A percentile compares a stretch with the other conserved stretches of the same genome.
Evolutionary conservation across 140 eudicot genomes (phyloP).

Genomic region (Stevia rebaudiana): DNA sequence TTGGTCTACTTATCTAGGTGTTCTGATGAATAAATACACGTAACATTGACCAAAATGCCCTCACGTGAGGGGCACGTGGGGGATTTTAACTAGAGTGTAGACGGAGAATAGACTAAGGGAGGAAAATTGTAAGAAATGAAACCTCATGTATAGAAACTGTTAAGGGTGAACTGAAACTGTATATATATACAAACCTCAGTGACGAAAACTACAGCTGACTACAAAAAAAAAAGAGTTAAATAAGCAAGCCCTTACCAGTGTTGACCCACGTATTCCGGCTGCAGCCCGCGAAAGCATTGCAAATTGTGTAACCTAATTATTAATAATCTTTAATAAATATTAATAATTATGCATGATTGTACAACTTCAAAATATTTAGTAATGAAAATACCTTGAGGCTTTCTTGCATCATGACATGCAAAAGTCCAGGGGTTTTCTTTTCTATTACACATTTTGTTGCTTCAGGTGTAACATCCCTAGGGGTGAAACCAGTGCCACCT

Average conservation of each 20-base stretch:
- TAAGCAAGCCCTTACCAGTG: conserved; percentile 49
- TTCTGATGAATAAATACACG: too few relatives aligned
- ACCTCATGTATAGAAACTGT: too few relatives aligned
- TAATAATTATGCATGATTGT: background rate
- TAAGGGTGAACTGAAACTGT: too few relatives aligned
- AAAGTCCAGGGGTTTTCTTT: conserved; percentile 92
- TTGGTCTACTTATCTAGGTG: too few relatives aligned
- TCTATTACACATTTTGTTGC: conserved; percentile 82
- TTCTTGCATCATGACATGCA: conserved; percentile 92
- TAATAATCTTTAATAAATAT: background rate
- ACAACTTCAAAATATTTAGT: background rate
- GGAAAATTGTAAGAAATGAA: too few relatives aligned
- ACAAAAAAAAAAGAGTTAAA: too few relatives aligned
- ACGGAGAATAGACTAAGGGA: too few relatives aligned
- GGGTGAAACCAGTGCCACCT: conserved; percentile 98
- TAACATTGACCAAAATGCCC: too few relatives aligned
- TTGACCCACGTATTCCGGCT: conserved; percentile 93
- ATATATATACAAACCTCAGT: too few relatives aligned
- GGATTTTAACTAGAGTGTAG: too few relatives aligned
- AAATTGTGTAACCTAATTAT: conserved; percentile 73
- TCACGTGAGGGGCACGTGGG: too few relatives aligned
- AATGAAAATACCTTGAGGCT: conserved; percentile 70
- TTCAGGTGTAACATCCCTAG: conserved; percentile 96
- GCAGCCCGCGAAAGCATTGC: conserved; percentile 94
- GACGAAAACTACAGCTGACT: too few relatives aligned